Conservation (phyloP, 306 rosid species). For the Cicer arietinum region DNA sequence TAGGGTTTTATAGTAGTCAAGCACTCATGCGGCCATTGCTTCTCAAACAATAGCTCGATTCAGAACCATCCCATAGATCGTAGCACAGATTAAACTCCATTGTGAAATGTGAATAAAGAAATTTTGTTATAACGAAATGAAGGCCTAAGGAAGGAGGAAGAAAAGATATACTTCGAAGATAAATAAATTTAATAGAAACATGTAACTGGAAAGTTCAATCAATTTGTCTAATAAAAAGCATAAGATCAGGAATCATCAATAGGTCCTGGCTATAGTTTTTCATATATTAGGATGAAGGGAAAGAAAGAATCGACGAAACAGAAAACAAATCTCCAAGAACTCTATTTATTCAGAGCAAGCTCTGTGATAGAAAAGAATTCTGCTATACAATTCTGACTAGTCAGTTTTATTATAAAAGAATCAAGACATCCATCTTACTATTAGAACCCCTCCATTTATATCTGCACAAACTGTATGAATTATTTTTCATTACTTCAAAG, state of each 20-base stretch:
- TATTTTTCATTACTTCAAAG: no score
- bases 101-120: neutral
- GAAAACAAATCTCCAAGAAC: no score
- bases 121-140: slow-evolving; percentile 5
- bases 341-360: no score
- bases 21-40: slow-evolving; percentile 1
- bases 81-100: neutral
- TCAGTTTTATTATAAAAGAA: no score
- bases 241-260: neutral
- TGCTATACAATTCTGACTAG: no score
- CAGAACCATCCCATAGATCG: neutral
- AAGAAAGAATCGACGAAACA: no score
- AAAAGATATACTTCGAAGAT: neutral
- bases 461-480: no score
- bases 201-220: neutral
- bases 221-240: slow-evolving; percentile 1
- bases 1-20: slow-evolving; percentile 1
- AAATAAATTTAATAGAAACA: slow-evolving; percentile 2
- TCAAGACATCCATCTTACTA: no score
- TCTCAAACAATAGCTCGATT: slow-evolving; percentile 33
- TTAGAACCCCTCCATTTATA: no score
- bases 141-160: neutral
- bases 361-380: no score
- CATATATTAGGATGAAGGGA: no score
- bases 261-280: no score